Base-by-base conservation (phyloP, 2,329 filamentous ascomycete genomes). In the Ascomycota sp. region DNA sequence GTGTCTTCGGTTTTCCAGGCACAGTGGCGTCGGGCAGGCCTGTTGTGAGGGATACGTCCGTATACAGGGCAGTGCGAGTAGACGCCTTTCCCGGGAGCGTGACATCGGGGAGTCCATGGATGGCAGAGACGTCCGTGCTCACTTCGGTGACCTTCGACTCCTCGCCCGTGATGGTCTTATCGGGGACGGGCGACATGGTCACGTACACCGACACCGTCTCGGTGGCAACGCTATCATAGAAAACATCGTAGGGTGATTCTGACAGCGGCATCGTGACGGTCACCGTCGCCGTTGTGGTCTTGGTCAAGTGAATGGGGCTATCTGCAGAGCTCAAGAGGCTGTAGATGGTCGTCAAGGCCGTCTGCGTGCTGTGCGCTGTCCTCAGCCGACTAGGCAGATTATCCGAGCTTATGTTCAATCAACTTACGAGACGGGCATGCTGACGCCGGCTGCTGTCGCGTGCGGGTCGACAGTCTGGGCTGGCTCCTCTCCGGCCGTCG, bases 361-460 rank as follows among this genome's bases (percentile, higher is more conserved):
- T 52, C 29, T 46, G 42, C 7, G 51, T 54, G 24, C 51, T 53
- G 11, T 8, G 15, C 15, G 17, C 8, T 11, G 32, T 45, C 15
- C 15, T 17, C 15, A 17, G 15, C 15, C 15, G 15, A 17, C 15
- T 17, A 4, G 3, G 15, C 15, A 17, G 15, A 17, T 17, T 17
- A 3, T 17, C 4, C 15, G 15, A 17, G 15, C 15, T 9, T 12
- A 11, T n/a, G 2, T 8, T 8, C 8, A 21, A 38, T 8, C 8
- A 21, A 38, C 51, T 43, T 39, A 55, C 51, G 49, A 49, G 35
- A 53, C 41, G 2, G 51, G 48, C 17, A 51, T 40, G 27, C 40
- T 46, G 32, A 45, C 36, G 22, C 36, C 38, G 15, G 20, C 10
- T 4, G 26, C n/a, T 7, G 27, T 23, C 12, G 35, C 27, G 4